These are phyloP conservation scores for Mortierella antarctica DNA, from an alignment of 192 early-diverging fungal species.

Conservation along the genomic window DNA sequence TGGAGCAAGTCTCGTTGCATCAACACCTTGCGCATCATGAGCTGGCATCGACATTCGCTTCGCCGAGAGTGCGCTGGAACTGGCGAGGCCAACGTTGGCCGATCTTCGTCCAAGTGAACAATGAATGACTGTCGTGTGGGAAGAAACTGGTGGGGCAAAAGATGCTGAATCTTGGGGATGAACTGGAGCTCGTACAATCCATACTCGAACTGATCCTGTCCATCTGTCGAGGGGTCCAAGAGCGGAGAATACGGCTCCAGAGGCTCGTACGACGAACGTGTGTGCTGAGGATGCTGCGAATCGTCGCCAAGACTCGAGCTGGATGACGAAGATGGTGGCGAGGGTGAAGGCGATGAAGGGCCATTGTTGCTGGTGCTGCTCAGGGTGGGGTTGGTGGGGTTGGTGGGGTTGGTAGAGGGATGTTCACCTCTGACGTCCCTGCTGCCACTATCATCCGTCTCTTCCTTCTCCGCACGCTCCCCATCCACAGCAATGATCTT, in stretches of 20 bases:
- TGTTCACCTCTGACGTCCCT: too few species aligned
- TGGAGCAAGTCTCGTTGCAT: slow-evolving; percentile 41
- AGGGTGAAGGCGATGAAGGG: background rate
- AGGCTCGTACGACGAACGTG: slow-evolving; percentile 4
- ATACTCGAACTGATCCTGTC: slow-evolving; percentile 49
- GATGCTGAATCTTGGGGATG: slow-evolving; percentile 46
- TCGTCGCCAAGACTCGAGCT: slow-evolving; percentile 2
- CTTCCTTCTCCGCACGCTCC: slow-evolving; percentile 27
- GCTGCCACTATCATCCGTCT: slow-evolving; percentile 4
- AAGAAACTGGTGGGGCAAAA: slow-evolving; percentile 35
- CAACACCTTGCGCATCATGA: slow-evolving; percentile 52
- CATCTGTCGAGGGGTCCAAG: slow-evolving; percentile 36
- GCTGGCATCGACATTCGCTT: slow-evolving; percentile 44
- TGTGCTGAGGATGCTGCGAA: background rate
- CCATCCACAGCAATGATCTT: background rate
- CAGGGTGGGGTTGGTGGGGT: background rate
- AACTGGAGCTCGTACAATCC: slow-evolving; percentile 48
- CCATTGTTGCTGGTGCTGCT: background rate
- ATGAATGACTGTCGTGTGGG: slow-evolving; percentile 44
- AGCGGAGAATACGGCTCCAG: slow-evolving; percentile 46
- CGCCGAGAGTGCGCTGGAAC: slow-evolving; percentile 29
- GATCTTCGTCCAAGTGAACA: slow-evolving; percentile 48
- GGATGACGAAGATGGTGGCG: background rate
- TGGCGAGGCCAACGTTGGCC: slow-evolving; percentile 38
- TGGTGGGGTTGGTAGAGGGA: background rate